phyloP scores from a whole-genome alignment of 1,284 basidiomycete genomes.

The Neonothopanus nambi region DNA sequence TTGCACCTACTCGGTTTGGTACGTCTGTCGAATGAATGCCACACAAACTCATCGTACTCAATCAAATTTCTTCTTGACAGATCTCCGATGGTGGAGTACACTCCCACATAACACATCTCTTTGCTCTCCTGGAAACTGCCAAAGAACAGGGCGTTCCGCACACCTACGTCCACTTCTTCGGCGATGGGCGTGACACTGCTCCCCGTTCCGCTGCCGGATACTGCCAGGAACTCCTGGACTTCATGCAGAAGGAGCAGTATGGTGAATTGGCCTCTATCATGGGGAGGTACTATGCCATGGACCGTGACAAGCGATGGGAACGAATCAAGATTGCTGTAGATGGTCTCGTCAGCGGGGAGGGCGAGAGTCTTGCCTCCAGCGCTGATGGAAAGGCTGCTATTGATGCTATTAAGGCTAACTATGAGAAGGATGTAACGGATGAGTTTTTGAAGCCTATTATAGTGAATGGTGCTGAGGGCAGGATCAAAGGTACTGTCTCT shows the following conservation, averaged over 20 bases:
- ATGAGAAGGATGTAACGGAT: slow-evolving; percentile 83
- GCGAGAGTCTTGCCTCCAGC: slow-evolving; percentile 44
- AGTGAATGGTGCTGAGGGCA: slow-evolving; percentile 73
- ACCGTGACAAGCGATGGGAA: slow-evolving; percentile 94
- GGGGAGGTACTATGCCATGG: slow-evolving; percentile 94
- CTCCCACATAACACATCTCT: slow-evolving; percentile 86
- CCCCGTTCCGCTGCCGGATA: slow-evolving; percentile 78
- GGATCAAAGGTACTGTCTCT: slow-evolving; percentile 66
- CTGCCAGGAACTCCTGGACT: slow-evolving; percentile 73
- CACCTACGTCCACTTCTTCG: slow-evolving; percentile 89
- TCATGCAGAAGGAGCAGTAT: slow-evolving; percentile 73
- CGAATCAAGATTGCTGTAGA: slow-evolving; percentile 86
- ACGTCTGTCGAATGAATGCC: slow-evolving; percentile 27
- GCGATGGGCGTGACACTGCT: slow-evolving; percentile 88
- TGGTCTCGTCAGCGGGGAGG: slow-evolving; percentile 74
- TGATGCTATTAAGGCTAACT: slow-evolving; percentile 69
- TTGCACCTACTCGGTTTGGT: slow-evolving; percentile 85
- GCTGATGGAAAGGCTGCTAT: slow-evolving; percentile 36
- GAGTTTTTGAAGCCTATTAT: slow-evolving; percentile 95
- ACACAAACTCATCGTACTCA: background rate
- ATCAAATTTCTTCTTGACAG: slow-evolving; percentile 34
- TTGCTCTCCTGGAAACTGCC: slow-evolving; percentile 84
- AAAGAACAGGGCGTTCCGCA: slow-evolving; percentile 82
- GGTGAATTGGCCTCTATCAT: slow-evolving; percentile 79
- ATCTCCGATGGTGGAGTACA: slow-evolving; percentile 94